Evolutionary conservation across 805 yeast species (phyloP).

Genomic region (Spathaspora gorwiae): DNA sequence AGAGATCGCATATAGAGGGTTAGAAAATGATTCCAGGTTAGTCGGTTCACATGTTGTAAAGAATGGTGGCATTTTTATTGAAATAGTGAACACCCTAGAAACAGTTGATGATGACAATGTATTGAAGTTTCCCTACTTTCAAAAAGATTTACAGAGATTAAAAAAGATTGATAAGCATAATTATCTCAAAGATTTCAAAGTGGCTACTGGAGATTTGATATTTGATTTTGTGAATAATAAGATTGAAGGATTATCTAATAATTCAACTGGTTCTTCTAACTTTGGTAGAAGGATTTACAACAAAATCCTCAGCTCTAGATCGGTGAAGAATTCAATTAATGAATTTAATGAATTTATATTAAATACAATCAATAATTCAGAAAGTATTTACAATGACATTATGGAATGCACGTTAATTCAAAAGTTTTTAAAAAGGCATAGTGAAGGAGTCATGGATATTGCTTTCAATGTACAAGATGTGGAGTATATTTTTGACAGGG

Average conservation of each 20-base stretch:
- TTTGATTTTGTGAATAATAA: constrained; percentile 37
- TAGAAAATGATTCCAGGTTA: constrained; percentile 62
- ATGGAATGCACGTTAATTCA: constrained; percentile 15
- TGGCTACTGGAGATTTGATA: constrained; percentile 22
- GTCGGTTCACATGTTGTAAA: constrained; percentile 56
- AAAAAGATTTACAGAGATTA: constrained; percentile 12
- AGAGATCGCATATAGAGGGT: constrained; percentile 57
- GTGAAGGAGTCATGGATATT: constrained; percentile 79
- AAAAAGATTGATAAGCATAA: constrained; percentile 17
- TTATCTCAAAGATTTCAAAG: constrained; percentile 5
- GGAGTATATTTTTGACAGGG: constrained; percentile 38
- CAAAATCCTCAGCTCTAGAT: constrained; percentile 10
- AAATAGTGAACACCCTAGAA: constrained; percentile 39
- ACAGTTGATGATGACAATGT: constrained; percentile 14
- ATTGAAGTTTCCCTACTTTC: constrained; percentile 9
- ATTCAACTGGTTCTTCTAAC: background rate
- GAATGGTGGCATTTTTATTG: constrained; percentile 52
- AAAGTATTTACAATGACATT: constrained; percentile 13
- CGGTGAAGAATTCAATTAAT: constrained; percentile 7
- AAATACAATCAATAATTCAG: constrained; percentile 14
- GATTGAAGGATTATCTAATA: constrained; percentile 8
- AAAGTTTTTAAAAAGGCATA: constrained; percentile 44
- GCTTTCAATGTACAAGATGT: constrained; percentile 59
- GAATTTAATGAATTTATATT: constrained; percentile 9
- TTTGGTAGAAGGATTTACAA: constrained; percentile 10